These are phyloP conservation scores for Cladosporium phlei DNA, from an alignment of 2,329 filamentous ascomycete genomes.

Conservation along the genomic window DNA sequence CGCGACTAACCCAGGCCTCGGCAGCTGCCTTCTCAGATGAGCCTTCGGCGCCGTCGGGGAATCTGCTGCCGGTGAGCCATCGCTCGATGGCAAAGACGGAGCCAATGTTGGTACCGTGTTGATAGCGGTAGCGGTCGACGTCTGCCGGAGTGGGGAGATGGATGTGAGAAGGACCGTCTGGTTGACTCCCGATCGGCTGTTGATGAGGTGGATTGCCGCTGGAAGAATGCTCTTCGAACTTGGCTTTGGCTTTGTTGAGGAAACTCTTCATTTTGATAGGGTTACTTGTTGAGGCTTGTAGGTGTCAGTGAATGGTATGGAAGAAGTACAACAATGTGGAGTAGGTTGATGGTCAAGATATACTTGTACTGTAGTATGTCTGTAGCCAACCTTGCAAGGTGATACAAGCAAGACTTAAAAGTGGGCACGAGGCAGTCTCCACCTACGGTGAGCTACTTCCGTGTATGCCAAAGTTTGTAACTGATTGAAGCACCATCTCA, in stretches of 20 bases:
- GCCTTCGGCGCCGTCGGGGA: conserved; percentile 39
- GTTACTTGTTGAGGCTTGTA: too few relatives aligned
- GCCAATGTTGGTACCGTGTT: conserved; percentile 57
- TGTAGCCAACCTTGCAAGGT: too few relatives aligned
- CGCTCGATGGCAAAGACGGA: conserved; percentile 57
- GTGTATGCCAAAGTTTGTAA: too few relatives aligned
- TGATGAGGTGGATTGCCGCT: conserved; percentile 20
- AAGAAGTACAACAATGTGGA: too few relatives aligned
- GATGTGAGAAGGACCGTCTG: conserved; percentile 30
- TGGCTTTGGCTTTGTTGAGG: conserved; percentile 34
- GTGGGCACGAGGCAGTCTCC: too few relatives aligned
- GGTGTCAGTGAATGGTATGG: too few relatives aligned
- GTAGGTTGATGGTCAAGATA: too few relatives aligned
- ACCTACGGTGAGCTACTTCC: too few relatives aligned
- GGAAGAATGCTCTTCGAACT: conserved; percentile 22
- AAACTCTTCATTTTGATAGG: conserved; percentile 37
- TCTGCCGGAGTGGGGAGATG: conserved; percentile 36
- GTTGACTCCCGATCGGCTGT: conserved; percentile 17
- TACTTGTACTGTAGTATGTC: too few relatives aligned
- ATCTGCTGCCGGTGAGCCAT: conserved; percentile 52
- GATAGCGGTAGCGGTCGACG: conserved; percentile 53
- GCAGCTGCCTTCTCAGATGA: conserved; percentile 52
- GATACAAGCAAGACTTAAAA: too few relatives aligned
- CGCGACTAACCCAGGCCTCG: conserved; percentile 41
- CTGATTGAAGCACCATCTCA: too few relatives aligned